phyloP scores from a whole-genome alignment of 805 yeast species.

The Danielozyma ontarioensis region DNA sequence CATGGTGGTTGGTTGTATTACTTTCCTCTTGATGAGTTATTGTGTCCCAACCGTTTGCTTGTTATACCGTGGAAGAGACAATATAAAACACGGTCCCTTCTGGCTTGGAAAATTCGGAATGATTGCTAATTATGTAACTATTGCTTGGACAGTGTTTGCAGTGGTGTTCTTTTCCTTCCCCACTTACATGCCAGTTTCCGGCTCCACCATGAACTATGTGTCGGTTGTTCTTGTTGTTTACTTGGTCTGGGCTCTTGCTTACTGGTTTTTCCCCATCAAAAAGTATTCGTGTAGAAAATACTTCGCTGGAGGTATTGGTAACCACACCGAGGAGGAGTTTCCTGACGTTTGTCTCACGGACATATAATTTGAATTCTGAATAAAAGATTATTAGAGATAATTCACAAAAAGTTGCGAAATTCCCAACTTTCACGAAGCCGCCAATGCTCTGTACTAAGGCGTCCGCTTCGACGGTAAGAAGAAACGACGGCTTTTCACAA shows the following conservation, averaged over 20 bases:
- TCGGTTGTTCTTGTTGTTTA: slow-evolving; percentile 24
- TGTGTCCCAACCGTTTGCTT: slow-evolving; percentile 31
- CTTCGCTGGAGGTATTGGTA: slow-evolving; percentile 39
- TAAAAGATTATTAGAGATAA: neutral
- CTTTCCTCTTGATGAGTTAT: slow-evolving; percentile 33
- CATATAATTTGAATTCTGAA: slow-evolving; percentile 7
- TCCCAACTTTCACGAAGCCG: neutral
- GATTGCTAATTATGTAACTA: slow-evolving; percentile 26
- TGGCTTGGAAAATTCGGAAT: slow-evolving; percentile 37
- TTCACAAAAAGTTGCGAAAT: neutral
- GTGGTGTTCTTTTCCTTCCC: slow-evolving; percentile 37
- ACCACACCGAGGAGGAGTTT: slow-evolving; percentile 38
- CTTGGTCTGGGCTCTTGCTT: slow-evolving; percentile 26
- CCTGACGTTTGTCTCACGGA: slow-evolving; percentile 37
- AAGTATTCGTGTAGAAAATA: slow-evolving; percentile 31
- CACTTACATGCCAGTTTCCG: slow-evolving; percentile 21
- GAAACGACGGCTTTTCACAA: too few species aligned
- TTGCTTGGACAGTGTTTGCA: slow-evolving; percentile 32
- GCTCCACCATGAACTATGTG: slow-evolving; percentile 24
- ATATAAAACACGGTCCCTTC: slow-evolving; percentile 36
- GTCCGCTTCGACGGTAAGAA: too few species aligned
- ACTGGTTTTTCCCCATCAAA: slow-evolving; percentile 25
- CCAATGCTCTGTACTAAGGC: neutral
- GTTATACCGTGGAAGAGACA: slow-evolving; percentile 31
- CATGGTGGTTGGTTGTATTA: slow-evolving; percentile 34